Conservation (phyloP, 768 basidiomycete genomes). For the Boletus vinaceobasis region DNA sequence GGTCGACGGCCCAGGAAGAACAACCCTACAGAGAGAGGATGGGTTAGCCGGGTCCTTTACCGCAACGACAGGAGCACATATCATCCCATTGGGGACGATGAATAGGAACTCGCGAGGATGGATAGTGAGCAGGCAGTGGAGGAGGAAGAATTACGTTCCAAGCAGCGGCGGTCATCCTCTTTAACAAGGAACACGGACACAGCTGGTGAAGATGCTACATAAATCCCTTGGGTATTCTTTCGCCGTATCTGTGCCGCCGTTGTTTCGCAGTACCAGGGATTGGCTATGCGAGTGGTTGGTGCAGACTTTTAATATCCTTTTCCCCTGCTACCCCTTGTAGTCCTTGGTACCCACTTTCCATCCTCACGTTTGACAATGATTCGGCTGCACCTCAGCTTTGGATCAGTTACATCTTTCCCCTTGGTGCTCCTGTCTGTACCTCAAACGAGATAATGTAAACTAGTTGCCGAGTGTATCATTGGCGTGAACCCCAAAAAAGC, state of each 20-base stretch:
- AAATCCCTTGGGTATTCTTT: constrained; percentile 1
- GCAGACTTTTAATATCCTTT: neutral
- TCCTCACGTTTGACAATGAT: constrained; percentile 23
- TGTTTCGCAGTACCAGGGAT: constrained; percentile 3
- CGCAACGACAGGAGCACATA: constrained; percentile 42
- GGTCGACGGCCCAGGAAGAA: constrained; percentile 21
- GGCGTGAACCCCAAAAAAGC: neutral
- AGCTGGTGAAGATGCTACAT: constrained; percentile 6
- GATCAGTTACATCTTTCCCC: neutral
- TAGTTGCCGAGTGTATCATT: neutral
- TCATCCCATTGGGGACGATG: constrained; percentile 46
- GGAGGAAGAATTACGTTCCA: constrained; percentile 21
- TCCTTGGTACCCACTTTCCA: constrained; percentile 18
- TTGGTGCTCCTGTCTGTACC: constrained; percentile 10
- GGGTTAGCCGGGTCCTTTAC: constrained; percentile 51
- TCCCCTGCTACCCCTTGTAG: constrained; percentile 5
- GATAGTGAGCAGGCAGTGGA: constrained; percentile 31
- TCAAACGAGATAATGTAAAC: constrained; percentile 9
- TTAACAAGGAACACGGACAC: constrained; percentile 9
- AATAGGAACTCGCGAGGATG: constrained; percentile 61
- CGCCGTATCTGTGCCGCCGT: constrained; percentile 1
- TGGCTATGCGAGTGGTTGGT: constrained; percentile 5
- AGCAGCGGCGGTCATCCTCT: constrained; percentile 11
- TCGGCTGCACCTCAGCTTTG: neutral
- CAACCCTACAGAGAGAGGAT: constrained; percentile 33